Base-by-base conservation (phyloP, 768 basidiomycete species). In the Dioszegia crocea region DNA sequence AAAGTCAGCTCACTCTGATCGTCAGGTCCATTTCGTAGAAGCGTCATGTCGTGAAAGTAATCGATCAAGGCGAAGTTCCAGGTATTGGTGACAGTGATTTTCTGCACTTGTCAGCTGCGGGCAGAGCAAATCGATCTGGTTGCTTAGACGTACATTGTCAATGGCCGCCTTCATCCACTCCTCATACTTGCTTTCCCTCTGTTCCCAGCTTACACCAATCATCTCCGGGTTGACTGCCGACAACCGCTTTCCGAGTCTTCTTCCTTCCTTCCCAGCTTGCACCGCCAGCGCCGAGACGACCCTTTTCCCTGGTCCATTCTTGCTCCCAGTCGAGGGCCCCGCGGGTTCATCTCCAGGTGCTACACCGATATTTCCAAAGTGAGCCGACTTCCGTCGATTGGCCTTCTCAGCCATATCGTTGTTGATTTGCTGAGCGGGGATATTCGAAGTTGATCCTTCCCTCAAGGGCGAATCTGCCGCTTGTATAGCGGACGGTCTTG, bases 131-230 rank as follows among this genome's bases (percentile, higher is more conserved):
- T 52, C 12, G 21, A 17, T 40, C 19, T 11, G 29, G 21, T 1
- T 10, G 24, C 1, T 30, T 10, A 43, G n/a, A 49, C 41, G n/a
- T 74, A 97, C 96, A 77, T 98, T 98, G 74, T 98, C 94, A 2
- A 94, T 98, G 1, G 93, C 92, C 86, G 98, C 86, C 81, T 98
- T 98, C 94, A 99, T 98, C 96, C 96, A 98, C 77, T 98, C 92
- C 76, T 99, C 96, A 71, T 87, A 96, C 68, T 92, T 96, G 38
- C 86, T 87, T 78, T 82, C 89, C 84, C 89, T 89, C n/a, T 91
- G 83, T 64, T 93, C 89, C 64, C 86, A 78, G 0, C 44, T 53
- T 10, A 53, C 51, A 17, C 51, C 51, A 3, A 53, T 31, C 51
- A 53, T 53, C 39, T 53, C 51, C 51, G 51, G 51, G 27, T 53